Percentiles rank a stretch among this genome's conserved stretches.
These are phyloP conservation scores for Recurvomyces mirabilis DNA, from an alignment of 495 filamentous ascomycete species.

Conservation along the genomic window DNA sequence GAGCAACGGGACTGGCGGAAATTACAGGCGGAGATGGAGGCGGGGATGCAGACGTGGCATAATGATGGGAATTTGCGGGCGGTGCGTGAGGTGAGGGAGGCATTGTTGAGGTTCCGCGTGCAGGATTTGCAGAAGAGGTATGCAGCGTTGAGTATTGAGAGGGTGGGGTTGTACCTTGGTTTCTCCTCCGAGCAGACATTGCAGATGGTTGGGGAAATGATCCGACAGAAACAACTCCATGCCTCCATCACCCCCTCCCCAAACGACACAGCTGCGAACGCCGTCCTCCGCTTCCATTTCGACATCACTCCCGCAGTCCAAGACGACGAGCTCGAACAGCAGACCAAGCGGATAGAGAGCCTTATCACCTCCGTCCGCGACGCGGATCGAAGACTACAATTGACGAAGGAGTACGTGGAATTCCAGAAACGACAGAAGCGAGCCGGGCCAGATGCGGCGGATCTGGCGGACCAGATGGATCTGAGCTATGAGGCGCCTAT, in stretches of 20 bases:
- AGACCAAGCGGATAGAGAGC: slow-evolving; percentile 24
- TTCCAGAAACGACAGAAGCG: slow-evolving; percentile 20
- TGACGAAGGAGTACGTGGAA: slow-evolving; percentile 30
- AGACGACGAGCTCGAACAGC: slow-evolving; percentile 24
- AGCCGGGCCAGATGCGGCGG: slow-evolving; percentile 16
- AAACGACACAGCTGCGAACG: not conserved
- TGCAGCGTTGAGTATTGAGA: slow-evolving; percentile 27
- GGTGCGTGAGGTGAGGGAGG: slow-evolving; percentile 39
- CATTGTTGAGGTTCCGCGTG: slow-evolving; percentile 38
- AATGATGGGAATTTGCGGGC: slow-evolving; percentile 46
- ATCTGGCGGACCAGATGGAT: slow-evolving; percentile 23
- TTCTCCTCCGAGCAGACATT: slow-evolving; percentile 15
- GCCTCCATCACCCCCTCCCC: slow-evolving; percentile 19
- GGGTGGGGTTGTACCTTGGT: slow-evolving; percentile 23
- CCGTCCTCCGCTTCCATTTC: slow-evolving; percentile 28
- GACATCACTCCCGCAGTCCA: slow-evolving; percentile 3
- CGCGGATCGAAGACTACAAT: slow-evolving; percentile 26
- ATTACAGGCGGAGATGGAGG: slow-evolving; percentile 48
- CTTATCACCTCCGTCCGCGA: slow-evolving; percentile 26
- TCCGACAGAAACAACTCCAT: slow-evolving; percentile 22
- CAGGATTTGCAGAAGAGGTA: slow-evolving; percentile 29
- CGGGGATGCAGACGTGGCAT: slow-evolving; percentile 45
- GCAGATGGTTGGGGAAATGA: slow-evolving; percentile 22
- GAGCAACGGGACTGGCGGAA: slow-evolving; percentile 43
- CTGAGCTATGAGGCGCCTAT: slow-evolving; percentile 8